phyloP scores from a whole-genome alignment of 306 rosid genomes.

The Trifolium repens region DNA sequence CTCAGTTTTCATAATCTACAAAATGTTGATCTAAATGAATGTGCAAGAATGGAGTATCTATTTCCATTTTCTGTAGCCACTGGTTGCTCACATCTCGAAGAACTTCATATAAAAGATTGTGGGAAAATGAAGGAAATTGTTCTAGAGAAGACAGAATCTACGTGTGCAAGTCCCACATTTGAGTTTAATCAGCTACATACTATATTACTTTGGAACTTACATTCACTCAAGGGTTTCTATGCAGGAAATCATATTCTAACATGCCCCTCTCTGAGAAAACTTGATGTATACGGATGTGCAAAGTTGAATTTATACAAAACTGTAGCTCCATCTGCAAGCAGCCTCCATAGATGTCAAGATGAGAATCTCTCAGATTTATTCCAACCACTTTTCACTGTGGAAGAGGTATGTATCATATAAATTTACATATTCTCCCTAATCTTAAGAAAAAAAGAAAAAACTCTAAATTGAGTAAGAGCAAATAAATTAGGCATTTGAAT shows the following conservation, averaged over 20 bases:
- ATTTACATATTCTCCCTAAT: neutral
- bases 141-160: neutral
- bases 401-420: neutral
- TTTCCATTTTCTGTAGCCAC: slow-evolving; percentile 17
- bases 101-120: neutral
- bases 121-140: neutral
- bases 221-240: slow-evolving; percentile 4
- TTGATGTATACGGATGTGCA: neutral
- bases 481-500: no score
- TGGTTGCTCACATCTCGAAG: neutral
- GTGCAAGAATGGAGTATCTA: neutral
- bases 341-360: neutral
- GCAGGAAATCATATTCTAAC: neutral
- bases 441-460: no score
- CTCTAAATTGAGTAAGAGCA: no score
- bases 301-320: neutral
- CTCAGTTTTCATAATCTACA: slow-evolving; percentile 7
- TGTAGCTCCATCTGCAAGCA: neutral
- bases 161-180: neutral
- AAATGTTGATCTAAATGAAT: neutral
- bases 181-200: neutral
- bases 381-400: neutral
- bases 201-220: neutral
- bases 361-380: neutral
- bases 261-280: slow-evolving; percentile 2